These are phyloP conservation scores for Solanum hybrid DNA, from an alignment of 305 asterid genomes.

Conservation along the genomic window DNA sequence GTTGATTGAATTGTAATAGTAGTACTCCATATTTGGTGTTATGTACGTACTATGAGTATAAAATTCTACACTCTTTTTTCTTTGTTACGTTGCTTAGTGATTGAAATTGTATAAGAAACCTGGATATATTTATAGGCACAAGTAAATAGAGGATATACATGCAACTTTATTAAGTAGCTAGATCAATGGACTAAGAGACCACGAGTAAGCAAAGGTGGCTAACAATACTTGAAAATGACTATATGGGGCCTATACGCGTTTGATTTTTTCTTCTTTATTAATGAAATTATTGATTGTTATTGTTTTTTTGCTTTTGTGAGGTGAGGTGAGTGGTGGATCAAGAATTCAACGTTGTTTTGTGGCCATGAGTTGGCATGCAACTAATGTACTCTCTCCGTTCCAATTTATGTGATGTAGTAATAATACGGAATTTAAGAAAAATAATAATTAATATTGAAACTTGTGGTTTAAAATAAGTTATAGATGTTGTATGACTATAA, in stretches of 20 bases:
- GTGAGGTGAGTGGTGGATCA: neutral
- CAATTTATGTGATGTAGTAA: neutral
- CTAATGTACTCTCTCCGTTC: neutral
- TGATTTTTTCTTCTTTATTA: neutral
- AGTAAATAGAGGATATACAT: neutral
- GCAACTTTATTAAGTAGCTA: neutral
- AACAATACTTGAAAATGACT: neutral
- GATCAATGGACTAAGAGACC: neutral
- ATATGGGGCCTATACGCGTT: neutral
- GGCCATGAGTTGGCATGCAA: neutral
- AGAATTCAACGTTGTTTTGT: neutral
- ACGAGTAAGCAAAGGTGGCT: slow-evolving; percentile 2
- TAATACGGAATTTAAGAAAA: neutral
- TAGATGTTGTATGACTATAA: neutral
- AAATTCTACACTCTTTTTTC: neutral
- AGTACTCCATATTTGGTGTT: neutral
- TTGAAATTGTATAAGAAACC: neutral
- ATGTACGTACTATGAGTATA: neutral
- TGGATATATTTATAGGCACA: neutral
- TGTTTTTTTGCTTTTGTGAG: neutral
- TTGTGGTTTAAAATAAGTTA: neutral
- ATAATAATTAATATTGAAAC: neutral
- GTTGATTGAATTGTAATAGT: neutral
- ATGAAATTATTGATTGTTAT: neutral
- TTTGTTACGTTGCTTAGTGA: neutral